A percentile compares a stretch with the other conserved stretches of the same genome.
These are phyloP conservation scores for Inonotus hispidus DNA, from an alignment of 1,284 basidiomycete genomes.

Conservation along the genomic window DNA sequence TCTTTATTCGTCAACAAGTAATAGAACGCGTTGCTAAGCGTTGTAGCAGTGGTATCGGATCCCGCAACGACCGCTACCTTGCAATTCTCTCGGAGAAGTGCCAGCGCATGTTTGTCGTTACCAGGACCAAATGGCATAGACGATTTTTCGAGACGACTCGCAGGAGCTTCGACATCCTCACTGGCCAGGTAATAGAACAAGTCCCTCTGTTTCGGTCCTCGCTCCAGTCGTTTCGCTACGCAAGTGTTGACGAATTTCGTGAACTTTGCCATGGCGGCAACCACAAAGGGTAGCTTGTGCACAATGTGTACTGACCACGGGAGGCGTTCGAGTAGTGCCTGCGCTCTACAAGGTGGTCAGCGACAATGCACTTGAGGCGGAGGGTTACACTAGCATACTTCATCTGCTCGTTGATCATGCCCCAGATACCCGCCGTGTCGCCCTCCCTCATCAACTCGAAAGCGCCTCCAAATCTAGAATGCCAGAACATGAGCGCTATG, in stretches of 20 bases:
- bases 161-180: constrained; percentile 22
- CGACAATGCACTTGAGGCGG: not conserved
- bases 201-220: constrained; percentile 30
- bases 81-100: constrained; percentile 28
- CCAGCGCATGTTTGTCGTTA: constrained; percentile 10
- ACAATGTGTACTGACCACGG: constrained; percentile 11
- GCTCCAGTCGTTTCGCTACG: not conserved
- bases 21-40: constrained; percentile 28
- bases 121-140: constrained; percentile 12
- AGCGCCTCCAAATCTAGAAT: constrained; percentile 28
- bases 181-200: constrained; percentile 35
- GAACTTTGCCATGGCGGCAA: constrained; percentile 1
- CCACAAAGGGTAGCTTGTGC: constrained; percentile 5
- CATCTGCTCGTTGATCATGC: constrained; percentile 17
- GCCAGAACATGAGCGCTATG: not conserved
- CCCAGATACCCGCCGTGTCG: constrained; percentile 20
- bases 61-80: constrained; percentile 33
- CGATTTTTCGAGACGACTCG: not conserved
- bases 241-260: constrained; percentile 7
- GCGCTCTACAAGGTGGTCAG: not conserved
- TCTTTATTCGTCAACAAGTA: constrained; percentile 30
- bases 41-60: constrained; percentile 33
- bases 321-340: constrained; percentile 4
- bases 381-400: constrained; percentile 1
- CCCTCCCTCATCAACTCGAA: constrained; percentile 26